phyloP scores from a whole-genome alignment of 352 stramenopile genomes.

The Phytophthora litchii region DNA sequence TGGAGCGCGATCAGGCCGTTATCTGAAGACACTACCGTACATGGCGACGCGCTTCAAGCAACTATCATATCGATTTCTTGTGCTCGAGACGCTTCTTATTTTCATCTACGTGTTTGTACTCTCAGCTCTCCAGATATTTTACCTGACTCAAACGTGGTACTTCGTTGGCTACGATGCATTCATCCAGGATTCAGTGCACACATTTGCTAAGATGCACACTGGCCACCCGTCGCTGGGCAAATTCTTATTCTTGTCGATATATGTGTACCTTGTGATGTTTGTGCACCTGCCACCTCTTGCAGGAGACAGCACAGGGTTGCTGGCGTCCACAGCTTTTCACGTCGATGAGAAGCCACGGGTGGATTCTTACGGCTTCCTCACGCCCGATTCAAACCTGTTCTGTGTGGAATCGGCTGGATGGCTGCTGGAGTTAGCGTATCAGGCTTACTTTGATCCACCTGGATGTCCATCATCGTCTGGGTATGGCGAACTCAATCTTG shows the following conservation, averaged over 20 bases:
- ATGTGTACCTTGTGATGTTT: slow-evolving; percentile 86
- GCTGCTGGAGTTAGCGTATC: slow-evolving; percentile 84
- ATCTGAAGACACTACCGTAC: slow-evolving; percentile 79
- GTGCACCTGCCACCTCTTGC: slow-evolving; percentile 74
- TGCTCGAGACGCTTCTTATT: slow-evolving; percentile 78
- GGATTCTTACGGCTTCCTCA: slow-evolving; percentile 68
- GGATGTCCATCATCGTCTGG: slow-evolving; percentile 78
- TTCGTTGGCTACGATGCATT: slow-evolving; percentile 71
- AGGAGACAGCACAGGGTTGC: slow-evolving; percentile 50
- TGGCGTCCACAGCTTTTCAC: slow-evolving; percentile 75
- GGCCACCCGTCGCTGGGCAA: slow-evolving; percentile 65
- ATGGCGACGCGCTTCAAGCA: slow-evolving; percentile 89
- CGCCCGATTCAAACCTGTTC: slow-evolving; percentile 79
- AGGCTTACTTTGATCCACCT: slow-evolving; percentile 87
- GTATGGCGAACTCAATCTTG: slow-evolving; percentile 75
- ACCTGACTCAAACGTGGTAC: slow-evolving; percentile 68
- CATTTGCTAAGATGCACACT: slow-evolving; percentile 62
- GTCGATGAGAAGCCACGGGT: slow-evolving; percentile 67
- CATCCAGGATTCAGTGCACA: slow-evolving; percentile 71
- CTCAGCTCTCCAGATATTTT: slow-evolving; percentile 71
- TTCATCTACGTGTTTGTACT: slow-evolving; percentile 75
- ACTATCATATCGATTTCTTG: slow-evolving; percentile 86
- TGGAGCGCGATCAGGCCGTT: slow-evolving; percentile 53
- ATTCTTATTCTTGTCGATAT: slow-evolving; percentile 82
- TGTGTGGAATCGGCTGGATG: slow-evolving; percentile 87